Conservation (phyloP, 805 yeast genomes). For the Dipodascopsis uninucleata region DNA sequence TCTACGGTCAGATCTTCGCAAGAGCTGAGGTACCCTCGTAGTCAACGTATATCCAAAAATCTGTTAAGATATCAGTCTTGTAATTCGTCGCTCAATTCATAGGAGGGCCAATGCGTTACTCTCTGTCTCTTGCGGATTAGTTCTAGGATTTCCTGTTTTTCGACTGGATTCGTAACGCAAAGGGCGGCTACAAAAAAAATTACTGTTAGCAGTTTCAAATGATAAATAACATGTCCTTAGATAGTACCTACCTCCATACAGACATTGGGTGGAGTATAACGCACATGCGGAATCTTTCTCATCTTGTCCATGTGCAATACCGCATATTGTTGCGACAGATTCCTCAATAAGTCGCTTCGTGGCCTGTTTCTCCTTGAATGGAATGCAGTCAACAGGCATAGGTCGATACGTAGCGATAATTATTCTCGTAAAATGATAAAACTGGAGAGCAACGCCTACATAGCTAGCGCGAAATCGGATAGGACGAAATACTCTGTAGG, state of each 20-base stretch:
- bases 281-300: background rate
- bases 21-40: no score
- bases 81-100: background rate
- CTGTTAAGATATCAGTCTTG: no score
- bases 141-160: background rate
- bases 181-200: background rate
- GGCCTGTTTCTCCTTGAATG: background rate
- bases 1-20: no score
- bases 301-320: background rate
- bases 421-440: background rate
- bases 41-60: no score
- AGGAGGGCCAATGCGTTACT: background rate
- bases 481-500: background rate
- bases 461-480: background rate
- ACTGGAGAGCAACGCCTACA: background rate
- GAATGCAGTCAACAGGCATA: background rate
- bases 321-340: background rate
- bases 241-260: background rate
- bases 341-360: background rate
- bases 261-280: background rate
- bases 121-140: background rate
- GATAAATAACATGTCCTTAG: background rate
- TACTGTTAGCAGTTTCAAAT: background rate
- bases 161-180: background rate
- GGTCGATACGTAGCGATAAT: background rate